Evolutionary conservation across 352 stramenopile species (phyloP), one percentile per base, ranked within the genome.

Genomic region (Pythium periplocum): DNA sequence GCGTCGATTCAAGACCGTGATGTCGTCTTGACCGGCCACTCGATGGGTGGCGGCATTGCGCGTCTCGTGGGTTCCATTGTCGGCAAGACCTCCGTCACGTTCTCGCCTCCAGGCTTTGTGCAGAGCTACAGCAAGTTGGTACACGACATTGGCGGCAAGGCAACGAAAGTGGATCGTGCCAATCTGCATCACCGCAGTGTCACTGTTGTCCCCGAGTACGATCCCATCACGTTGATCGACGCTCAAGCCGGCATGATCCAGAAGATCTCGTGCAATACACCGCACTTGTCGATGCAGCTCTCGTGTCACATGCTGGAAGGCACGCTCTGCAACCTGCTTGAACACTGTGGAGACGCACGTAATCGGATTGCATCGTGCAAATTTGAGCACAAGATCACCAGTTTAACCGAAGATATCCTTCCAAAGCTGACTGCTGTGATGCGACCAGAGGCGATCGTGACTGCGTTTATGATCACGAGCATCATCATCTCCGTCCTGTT

Each of bases 281-380:
- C 81, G 0, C 82, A 93, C 42, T 59, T 95, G 36, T 94, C 87
- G 43, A 92, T 95, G 76, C 87, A 95, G 49, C 66, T 95, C 11
- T 93, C 82, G 9, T 96, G 87, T 56, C 87, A 96, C 68, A 95
- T 96, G 85, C 82, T 95, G n/a, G 85, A 95, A 75, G 79, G 83
- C 47, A 92, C 83, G 26, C 55, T 95, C 34, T 93, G 83, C 61
- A 95, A 94, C 51, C 57, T 93, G 34, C 56, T 95, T 0, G 75
- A 92, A 46, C 78, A 95, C 54, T 90, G 82, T 52, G 80, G 82
- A 11, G 82, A 88, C 57, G 47, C 66, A 4, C 64, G 72, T 33
- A 51, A 66, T 6, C 75, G 75, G 0, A 83, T 93, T 54, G 78
- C 83, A 0, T 78, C 70, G 17, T 93, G 83, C 49, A 58, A 66